Percentiles rank a stretch among this genome's conserved stretches.
Evolutionary conservation across 805 yeast genomes (phyloP).

Genomic region (Sungouiella blattae): DNA sequence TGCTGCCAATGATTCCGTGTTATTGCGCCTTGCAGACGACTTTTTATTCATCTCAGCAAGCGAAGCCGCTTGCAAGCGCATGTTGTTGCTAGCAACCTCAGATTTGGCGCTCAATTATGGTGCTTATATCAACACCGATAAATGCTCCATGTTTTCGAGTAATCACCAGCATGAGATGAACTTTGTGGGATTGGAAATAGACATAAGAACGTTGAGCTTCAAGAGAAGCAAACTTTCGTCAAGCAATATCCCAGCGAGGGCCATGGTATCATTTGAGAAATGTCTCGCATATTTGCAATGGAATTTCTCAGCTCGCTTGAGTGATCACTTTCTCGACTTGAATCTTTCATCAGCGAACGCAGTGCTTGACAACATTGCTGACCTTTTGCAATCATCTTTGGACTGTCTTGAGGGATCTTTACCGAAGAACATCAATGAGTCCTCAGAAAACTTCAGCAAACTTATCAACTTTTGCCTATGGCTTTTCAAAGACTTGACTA

Average conservation of each 20-base stretch:
- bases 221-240: neutral
- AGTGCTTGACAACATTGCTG: conserved; percentile 11
- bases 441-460: neutral
- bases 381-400: conserved; percentile 8
- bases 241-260: conserved; percentile 7
- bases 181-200: conserved; percentile 32
- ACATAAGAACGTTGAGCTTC: conserved; percentile 14
- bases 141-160: conserved; percentile 15
- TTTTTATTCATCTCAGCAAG: conserved; percentile 65
- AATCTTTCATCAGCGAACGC: conserved; percentile 9
- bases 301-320: conserved; percentile 20
- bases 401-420: conserved; percentile 4
- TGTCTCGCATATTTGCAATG: conserved; percentile 20
- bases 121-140: conserved; percentile 32
- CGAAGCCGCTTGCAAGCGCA: conserved; percentile 16
- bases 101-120: conserved; percentile 25
- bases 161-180: conserved; percentile 1
- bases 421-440: neutral
- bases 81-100: conserved; percentile 17
- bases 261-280: conserved; percentile 15
- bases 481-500: neutral
- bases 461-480: neutral
- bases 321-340: conserved; percentile 17
- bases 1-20: conserved; percentile 23
- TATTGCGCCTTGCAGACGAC: conserved; percentile 80